Evolutionary conservation across 2,329 filamentous ascomycete genomes (phyloP).

Genomic region (Fusarium longipes): DNA sequence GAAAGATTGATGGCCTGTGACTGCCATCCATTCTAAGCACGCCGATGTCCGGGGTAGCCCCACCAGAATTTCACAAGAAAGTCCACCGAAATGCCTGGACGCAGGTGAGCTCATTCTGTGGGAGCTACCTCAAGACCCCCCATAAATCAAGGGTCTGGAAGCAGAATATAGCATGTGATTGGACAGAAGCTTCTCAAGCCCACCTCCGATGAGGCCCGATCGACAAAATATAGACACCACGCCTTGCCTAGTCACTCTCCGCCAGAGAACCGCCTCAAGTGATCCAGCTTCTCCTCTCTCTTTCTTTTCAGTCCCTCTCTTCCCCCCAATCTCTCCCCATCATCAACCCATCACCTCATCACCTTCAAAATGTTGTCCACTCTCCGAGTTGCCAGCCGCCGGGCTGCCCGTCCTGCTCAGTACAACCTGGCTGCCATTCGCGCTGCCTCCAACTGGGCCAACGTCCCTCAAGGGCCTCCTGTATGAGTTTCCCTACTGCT

Average conservation of each 20-base stretch:
- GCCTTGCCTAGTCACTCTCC: slow-evolving; percentile 40
- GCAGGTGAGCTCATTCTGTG: slow-evolving; percentile 37
- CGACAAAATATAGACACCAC: slow-evolving; percentile 41
- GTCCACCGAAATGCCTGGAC: slow-evolving; percentile 28
- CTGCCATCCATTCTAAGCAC: slow-evolving; percentile 27
- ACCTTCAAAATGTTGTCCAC: slow-evolving; percentile 65
- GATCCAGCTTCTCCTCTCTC: slow-evolving; percentile 23
- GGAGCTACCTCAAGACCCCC: slow-evolving; percentile 19
- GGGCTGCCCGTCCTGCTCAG: slow-evolving; percentile 56
- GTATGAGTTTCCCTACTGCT: slow-evolving; percentile 65
- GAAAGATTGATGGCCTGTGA: slow-evolving; percentile 10
- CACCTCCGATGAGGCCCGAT: slow-evolving; percentile 43
- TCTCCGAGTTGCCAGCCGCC: slow-evolving; percentile 64
- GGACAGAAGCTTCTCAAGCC: slow-evolving; percentile 25
- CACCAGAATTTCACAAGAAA: slow-evolving; percentile 33
- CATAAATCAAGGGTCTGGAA: slow-evolving; percentile 39
- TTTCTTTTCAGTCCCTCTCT: slow-evolving; percentile 22
- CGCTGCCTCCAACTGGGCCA: slow-evolving; percentile 85
- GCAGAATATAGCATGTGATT: slow-evolving; percentile 26
- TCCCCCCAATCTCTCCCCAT: slow-evolving; percentile 25
- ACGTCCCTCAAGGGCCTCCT: slow-evolving; percentile 92
- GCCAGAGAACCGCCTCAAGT: slow-evolving; percentile 43
- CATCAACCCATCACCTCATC: slow-evolving; percentile 23
- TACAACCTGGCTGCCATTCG: slow-evolving; percentile 56
- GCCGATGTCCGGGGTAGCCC: slow-evolving; percentile 48